Base-by-base conservation (phyloP, 345 rosid species). In the Nephelium lappaceum region DNA sequence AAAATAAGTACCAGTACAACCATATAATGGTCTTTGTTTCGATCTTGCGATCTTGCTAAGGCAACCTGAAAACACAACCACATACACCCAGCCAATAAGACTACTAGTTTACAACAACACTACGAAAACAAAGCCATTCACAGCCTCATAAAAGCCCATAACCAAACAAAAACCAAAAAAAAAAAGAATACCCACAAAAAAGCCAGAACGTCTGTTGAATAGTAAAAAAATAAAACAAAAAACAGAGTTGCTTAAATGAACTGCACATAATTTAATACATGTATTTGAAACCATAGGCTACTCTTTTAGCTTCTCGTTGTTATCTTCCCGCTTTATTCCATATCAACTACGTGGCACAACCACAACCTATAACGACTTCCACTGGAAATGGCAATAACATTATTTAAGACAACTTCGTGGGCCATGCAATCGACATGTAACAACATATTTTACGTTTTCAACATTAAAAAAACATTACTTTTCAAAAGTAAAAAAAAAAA, bases 11-110 rank as follows among this genome's bases (percentile, higher is more conserved):
- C 51, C 85, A 73, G 82, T 62, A 85, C 74, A 90, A 81, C 77
- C 82, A 84, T 78, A 84, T 79, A 79, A 78, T 85, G 88, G 90
- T 88, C 85, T 83, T 84, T 73, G 68, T 39, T 67, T 31, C 53
- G 51, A 25, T 63, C 77, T 72, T 43, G 77, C 75, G 74, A 81
- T 84, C 82, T 67, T 75, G 83, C 87, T 81, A 83, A 74, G 82
- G 85, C 85, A 79, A 86, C 80, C 86, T 84, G 83, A 83, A 88
- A 86, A 87, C 84, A 88, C 84, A 93, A 84, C 95, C 97, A 91
- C 97, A 91, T 83, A 85, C 36, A 80, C 78, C 62, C 84, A 85
- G 78, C 78, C 66, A 18, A 63, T 66, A 66, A 73, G 65, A 72
- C 67, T 60, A 75, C 55, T 66, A 64, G 62, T 75, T 77, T 31